Conservation (phyloP, 164 flowering plant species). For the Echeveria elegans region DNA sequence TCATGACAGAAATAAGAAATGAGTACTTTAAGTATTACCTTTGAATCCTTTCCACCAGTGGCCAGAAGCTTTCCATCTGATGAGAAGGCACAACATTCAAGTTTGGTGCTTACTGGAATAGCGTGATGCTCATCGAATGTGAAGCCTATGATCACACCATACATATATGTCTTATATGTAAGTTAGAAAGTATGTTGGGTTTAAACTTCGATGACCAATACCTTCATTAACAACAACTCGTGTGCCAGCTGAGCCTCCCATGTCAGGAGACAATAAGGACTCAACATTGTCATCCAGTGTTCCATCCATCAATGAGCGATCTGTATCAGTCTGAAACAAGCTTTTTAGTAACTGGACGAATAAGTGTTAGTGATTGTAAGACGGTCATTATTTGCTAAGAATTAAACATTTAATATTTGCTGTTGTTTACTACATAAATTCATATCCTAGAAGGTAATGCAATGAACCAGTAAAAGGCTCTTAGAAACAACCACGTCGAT, state of each 20-base stretch:
- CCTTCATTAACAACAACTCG: constrained; percentile 31
- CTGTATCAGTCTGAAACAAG: constrained; percentile 33
- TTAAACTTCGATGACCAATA: background rate
- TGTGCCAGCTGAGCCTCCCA: constrained; percentile 28
- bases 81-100: constrained; percentile 40
- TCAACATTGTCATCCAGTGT: constrained; percentile 36
- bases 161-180: background rate
- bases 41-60: constrained; percentile 39
- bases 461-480: background rate
- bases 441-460: background rate
- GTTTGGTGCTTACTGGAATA: constrained; percentile 23
- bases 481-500: too few relatives aligned
- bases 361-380: background rate
- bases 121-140: constrained; percentile 24
- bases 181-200: background rate
- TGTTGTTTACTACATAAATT: background rate
- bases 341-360: background rate
- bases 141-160: constrained; percentile 18
- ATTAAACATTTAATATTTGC: background rate
- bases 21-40: constrained; percentile 16
- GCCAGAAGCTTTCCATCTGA: constrained; percentile 45
- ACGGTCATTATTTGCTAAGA: background rate
- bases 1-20: background rate
- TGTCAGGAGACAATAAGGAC: constrained; percentile 24
- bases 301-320: constrained; percentile 36